Conservation (phyloP, 2,329 filamentous ascomycete species). For the Proliferodiscus dingleyae region DNA sequence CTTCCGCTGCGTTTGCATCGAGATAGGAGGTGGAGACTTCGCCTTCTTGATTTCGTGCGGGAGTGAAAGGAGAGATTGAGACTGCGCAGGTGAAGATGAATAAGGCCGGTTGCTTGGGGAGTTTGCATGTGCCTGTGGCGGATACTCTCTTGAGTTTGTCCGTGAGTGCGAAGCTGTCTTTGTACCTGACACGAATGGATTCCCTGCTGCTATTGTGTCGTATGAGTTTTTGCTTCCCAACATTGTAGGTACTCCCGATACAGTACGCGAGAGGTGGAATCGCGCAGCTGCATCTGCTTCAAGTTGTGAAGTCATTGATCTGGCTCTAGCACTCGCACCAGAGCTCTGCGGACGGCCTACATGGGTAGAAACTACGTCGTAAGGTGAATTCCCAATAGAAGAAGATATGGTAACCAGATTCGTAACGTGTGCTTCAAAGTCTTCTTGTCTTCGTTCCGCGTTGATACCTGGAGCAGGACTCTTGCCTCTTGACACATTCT, state of each 20-base stretch:
- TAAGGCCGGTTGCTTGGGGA: neutral
- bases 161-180: constrained; percentile 1
- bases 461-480: constrained; percentile 2
- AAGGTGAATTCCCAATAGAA: constrained; percentile 22
- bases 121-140: constrained; percentile 13
- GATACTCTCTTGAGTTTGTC: constrained; percentile 6
- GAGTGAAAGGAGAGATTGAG: neutral
- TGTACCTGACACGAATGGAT: constrained; percentile 4
- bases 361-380: constrained; percentile 18
- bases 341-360: constrained; percentile 1
- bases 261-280: constrained; percentile 9
- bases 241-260: constrained; percentile 4
- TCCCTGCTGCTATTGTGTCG: constrained; percentile 8
- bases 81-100: neutral
- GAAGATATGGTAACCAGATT: constrained; percentile 18
- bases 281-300: constrained; percentile 19
- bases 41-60: neutral
- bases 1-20: constrained; percentile 15
- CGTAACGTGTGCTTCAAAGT: constrained; percentile 25
- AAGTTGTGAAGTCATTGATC: constrained; percentile 22
- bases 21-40: constrained; percentile 14
- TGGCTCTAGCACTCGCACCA: constrained; percentile 12
- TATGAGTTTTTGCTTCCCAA: constrained; percentile 11
- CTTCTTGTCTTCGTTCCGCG: constrained; percentile 8
- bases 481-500: constrained; percentile 3